phyloP scores from a whole-genome alignment of 257 asterid genomes.

The Craterostigma plantagineum region DNA sequence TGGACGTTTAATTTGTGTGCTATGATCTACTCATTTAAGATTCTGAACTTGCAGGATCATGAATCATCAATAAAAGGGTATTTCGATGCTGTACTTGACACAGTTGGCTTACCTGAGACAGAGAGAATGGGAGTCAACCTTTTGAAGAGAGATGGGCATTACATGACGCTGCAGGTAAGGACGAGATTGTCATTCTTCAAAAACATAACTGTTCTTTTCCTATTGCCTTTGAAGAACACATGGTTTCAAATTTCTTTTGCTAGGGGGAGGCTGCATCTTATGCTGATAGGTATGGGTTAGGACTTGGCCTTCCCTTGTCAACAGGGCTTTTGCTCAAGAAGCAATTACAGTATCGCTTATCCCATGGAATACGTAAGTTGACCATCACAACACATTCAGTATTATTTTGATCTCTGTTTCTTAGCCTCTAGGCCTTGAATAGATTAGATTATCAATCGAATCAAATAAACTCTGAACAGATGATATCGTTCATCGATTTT shows the following conservation, averaged over 20 bases:
- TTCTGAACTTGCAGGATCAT: slow-evolving; percentile 29
- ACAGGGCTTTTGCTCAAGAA: slow-evolving; percentile 47
- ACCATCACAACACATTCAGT: slow-evolving; percentile 19
- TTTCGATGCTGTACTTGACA: slow-evolving; percentile 90
- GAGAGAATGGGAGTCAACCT: slow-evolving; percentile 60
- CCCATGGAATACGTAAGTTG: slow-evolving; percentile 83
- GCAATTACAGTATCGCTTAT: slow-evolving; percentile 58
- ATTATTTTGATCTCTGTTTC: slow-evolving; percentile 37
- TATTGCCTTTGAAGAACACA: slow-evolving; percentile 1
- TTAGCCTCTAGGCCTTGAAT: neutral
- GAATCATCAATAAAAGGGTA: slow-evolving; percentile 59
- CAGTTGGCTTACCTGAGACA: slow-evolving; percentile 76
- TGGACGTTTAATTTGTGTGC: slow-evolving; percentile 1
- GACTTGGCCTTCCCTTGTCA: slow-evolving; percentile 65
- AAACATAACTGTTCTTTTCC: slow-evolving; percentile 13
- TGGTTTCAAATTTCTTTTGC: slow-evolving; percentile 10
- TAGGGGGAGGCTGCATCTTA: slow-evolving; percentile 92
- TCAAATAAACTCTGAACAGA: slow-evolving; percentile 4
- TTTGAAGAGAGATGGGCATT: slow-evolving; percentile 87
- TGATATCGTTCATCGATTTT: slow-evolving; percentile 6
- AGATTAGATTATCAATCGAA: slow-evolving; percentile 10
- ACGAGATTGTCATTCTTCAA: neutral
- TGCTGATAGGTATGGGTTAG: slow-evolving; percentile 64
- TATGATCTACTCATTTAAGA: slow-evolving; percentile 9
- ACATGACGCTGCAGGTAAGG: slow-evolving; percentile 89